Evolutionary conservation across 164 flowering plant genomes (phyloP), one percentile per base, ranked within the genome.

Genomic region (Macadamia tetraphylla): DNA sequence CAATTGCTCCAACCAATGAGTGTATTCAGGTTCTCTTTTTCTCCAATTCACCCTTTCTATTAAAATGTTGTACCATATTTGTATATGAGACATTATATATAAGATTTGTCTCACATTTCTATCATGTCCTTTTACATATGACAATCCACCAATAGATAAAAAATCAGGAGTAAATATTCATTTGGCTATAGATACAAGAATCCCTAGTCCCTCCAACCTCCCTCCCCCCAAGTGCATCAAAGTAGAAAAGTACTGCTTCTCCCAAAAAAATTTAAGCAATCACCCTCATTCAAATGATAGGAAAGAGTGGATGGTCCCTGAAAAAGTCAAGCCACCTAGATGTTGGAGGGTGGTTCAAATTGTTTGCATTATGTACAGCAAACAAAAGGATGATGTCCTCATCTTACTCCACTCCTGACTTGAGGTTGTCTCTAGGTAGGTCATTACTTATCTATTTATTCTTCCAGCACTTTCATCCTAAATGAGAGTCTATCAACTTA

Each of bases 1-100:
- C 97, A n/a, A 90, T 92, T 72, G 98, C 98, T 76, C 98, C 97
- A 40, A 94, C 97, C 65, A 80, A 88, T 74, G 97, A 90, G 79
- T 92, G 97, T 74, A 87, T 94, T 71, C 84, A 87, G 97, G 97
- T 94, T 52, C 58, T 66, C 67, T 60, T 11, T 5, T 52, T 30
- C 52, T 71, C 56, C 42, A 49, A 17, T 59, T 35, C 40, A 35
- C 63, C 8, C 65, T 18, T 29, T 48, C 44, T 46, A 0, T 43
- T 58, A 32, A 40, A 62, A 23, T 29, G 52, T 53, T 18, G n/a
- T 3, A 13, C 53, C n/a, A 40, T 32, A 6, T 4, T 15, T 57
- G 11, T 60, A 30, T 58, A 29, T 46, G 31, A 30, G 30, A 30
- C 30, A 11, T 29, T 30, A 29, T 1, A 58, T 7, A 31, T 60